These are phyloP conservation scores for Phaeophleospora eucalypticola DNA, from an alignment of 2,329 filamentous ascomycete species.

Conservation along the genomic window DNA sequence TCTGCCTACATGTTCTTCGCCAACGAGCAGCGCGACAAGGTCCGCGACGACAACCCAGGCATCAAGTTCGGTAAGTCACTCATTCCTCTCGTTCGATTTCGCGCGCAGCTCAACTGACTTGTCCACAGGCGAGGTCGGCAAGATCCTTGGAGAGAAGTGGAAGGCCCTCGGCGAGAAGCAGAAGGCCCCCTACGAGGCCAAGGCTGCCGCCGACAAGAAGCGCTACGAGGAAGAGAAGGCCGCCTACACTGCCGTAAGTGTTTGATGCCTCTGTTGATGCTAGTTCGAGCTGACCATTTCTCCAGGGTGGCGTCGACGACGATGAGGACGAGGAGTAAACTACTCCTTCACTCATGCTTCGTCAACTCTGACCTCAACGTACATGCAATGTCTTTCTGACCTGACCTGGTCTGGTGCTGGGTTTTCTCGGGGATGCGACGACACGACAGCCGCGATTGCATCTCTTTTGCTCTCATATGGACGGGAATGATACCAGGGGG, in stretches of 20 bases:
- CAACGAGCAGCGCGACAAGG: slow-evolving; percentile 98
- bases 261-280: background rate
- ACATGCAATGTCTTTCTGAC: background rate
- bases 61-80: slow-evolving; percentile 78
- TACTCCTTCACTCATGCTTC: background rate
- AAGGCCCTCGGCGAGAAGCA: slow-evolving; percentile 94
- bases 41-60: slow-evolving; percentile 95
- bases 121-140: slow-evolving; percentile 79
- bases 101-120: slow-evolving; percentile 4
- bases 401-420: background rate
- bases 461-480: slow-evolving; percentile 13
- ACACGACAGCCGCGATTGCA: slow-evolving; percentile 12
- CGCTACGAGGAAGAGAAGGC: slow-evolving; percentile 98
- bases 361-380: background rate
- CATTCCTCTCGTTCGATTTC: background rate
- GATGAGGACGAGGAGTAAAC: slow-evolving; percentile 37
- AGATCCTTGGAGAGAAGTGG: slow-evolving; percentile 97
- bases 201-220: slow-evolving; percentile 97
- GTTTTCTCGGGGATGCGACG: slow-evolving; percentile 9
- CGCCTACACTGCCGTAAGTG: slow-evolving; percentile 73
- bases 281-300: slow-evolving; percentile 15
- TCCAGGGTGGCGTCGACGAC: slow-evolving; percentile 30
- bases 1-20: slow-evolving; percentile 99
- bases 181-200: slow-evolving; percentile 88
- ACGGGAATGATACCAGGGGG: slow-evolving; percentile 21